These are phyloP conservation scores for Pezicula neosporulosa DNA, from an alignment of 2,329 filamentous ascomycete species.

Conservation along the genomic window DNA sequence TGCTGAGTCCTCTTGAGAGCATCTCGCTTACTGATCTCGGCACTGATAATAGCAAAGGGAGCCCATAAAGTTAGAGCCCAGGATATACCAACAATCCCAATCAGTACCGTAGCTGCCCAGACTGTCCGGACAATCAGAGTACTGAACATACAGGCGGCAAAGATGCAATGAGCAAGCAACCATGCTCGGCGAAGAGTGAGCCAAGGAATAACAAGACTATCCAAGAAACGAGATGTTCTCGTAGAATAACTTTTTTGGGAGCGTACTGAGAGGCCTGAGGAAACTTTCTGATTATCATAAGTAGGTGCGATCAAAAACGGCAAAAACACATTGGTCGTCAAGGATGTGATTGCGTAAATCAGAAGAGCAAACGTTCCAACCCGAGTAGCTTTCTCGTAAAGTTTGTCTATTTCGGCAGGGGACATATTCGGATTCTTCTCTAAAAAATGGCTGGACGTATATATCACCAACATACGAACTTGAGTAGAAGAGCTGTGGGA, in stretches of 20 bases:
- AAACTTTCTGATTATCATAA: slow-evolving; percentile 46
- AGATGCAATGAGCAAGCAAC: slow-evolving; percentile 82
- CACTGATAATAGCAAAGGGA: slow-evolving; percentile 67
- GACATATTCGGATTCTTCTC: slow-evolving; percentile 74
- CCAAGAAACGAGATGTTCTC: slow-evolving; percentile 38
- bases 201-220: slow-evolving; percentile 70
- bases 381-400: slow-evolving; percentile 83
- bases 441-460: slow-evolving; percentile 79
- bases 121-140: slow-evolving; percentile 76
- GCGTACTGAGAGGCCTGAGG: slow-evolving; percentile 23
- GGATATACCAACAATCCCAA: slow-evolving; percentile 67
- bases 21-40: slow-evolving; percentile 83
- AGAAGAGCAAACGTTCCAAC: slow-evolving; percentile 87
- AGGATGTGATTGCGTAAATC: slow-evolving; percentile 81
- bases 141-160: slow-evolving; percentile 75
- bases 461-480: slow-evolving; percentile 93
- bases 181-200: slow-evolving; percentile 86
- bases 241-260: slow-evolving; percentile 24
- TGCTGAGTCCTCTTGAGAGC: slow-evolving; percentile 54
- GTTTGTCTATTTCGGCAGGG: slow-evolving; percentile 68
- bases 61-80: slow-evolving; percentile 29
- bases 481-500: slow-evolving; percentile 92
- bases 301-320: slow-evolving; percentile 84
- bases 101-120: slow-evolving; percentile 68
- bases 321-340: slow-evolving; percentile 76